A percentile compares a stretch with the other conserved stretches of the same genome.
phyloP scores from a whole-genome alignment of 192 early-diverging fungal genomes.

The Backusella tarrabulga region DNA sequence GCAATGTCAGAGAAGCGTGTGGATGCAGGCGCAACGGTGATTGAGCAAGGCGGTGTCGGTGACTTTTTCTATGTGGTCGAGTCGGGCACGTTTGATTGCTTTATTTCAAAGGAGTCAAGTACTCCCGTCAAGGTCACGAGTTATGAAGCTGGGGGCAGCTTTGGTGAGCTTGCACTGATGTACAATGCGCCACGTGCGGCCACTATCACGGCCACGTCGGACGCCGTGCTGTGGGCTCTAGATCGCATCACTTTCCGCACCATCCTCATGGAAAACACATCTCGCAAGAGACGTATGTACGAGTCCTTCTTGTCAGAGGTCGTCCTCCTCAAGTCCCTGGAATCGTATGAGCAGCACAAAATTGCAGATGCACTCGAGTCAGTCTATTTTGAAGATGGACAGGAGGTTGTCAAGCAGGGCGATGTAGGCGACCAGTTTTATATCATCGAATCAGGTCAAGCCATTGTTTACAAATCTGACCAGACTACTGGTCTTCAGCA shows the following conservation, averaged over 20 bases:
- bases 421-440: slow-evolving; percentile 94
- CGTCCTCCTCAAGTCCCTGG: slow-evolving; percentile 80
- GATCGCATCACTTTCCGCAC: slow-evolving; percentile 97
- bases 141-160: slow-evolving; percentile 84
- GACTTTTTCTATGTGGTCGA: slow-evolving; percentile 99
- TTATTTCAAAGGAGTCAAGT: slow-evolving; percentile 67
- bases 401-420: slow-evolving; percentile 89
- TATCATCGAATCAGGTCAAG: slow-evolving; percentile 93
- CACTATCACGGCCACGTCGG: slow-evolving; percentile 82
- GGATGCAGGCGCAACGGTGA: slow-evolving; percentile 67
- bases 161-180: slow-evolving; percentile 99
- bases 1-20: slow-evolving; percentile 96
- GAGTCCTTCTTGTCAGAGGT: slow-evolving; percentile 95
- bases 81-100: slow-evolving; percentile 86
- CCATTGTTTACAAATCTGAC: slow-evolving; percentile 77
- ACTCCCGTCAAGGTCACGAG: slow-evolving; percentile 73
- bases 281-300: slow-evolving; percentile 93
- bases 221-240: slow-evolving; percentile 91
- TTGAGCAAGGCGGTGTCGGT: slow-evolving; percentile 93
- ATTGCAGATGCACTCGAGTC: slow-evolving; percentile 98
- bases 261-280: slow-evolving; percentile 98
- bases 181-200: slow-evolving; percentile 98
- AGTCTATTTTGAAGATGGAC: slow-evolving; percentile 80
- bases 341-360: slow-evolving; percentile 97
- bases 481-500: slow-evolving; percentile 79